Base-by-base conservation (phyloP, 345 rosid genomes). In the Brassica incana region DNA sequence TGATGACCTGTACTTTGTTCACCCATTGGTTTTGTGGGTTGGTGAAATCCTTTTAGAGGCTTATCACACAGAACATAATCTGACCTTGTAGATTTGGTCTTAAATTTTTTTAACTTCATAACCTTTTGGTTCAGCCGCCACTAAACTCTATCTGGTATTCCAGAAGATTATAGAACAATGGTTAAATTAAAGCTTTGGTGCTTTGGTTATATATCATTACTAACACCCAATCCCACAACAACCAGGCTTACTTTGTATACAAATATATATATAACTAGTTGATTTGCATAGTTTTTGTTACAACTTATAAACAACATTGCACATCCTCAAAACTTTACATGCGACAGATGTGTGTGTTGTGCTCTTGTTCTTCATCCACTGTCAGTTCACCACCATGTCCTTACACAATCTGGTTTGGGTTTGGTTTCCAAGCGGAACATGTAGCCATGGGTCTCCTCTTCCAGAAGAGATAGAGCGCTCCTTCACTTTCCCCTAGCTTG, bases 381-480 rank as follows among this genome's bases (percentile, higher is more conserved):
- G 67, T 71, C 72, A 58, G 48, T 16, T 38, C 10, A 78, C 73
- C 29, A 54, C 33, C 45, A 67, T 70, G 14, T 20, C 36, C 23
- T 27, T 75, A 70, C 62, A 6, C 59, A 30, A 56, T 58, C 29
- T 71, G 80, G 69, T 72, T 81, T 81, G 72, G 52, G 65, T 78
- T 79, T 87, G 88, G 90, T 77, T 85, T 83, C 97, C 97, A 90
- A 2, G 92, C 88, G 0, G 95, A 90, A 77, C 84, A 84, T 27
- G 93, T 89, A 20, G 89, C 85, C 97, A 92, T 90, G 3, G 83
- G 78, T 80, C 92, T 90, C 68, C 85, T 86, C 81, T 72, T 78
- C 97, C 97, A 92, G 45, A 86, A 78, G 8, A 92, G 93, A 74
- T 82, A 92, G 2, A 89, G 84, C 1, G 85, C 93, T 16, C 88